A percentile compares a stretch with the other conserved stretches of the same genome.
These are phyloP conservation scores for Pueraria montana DNA, from an alignment of 306 rosid species.

Conservation along the genomic window DNA sequence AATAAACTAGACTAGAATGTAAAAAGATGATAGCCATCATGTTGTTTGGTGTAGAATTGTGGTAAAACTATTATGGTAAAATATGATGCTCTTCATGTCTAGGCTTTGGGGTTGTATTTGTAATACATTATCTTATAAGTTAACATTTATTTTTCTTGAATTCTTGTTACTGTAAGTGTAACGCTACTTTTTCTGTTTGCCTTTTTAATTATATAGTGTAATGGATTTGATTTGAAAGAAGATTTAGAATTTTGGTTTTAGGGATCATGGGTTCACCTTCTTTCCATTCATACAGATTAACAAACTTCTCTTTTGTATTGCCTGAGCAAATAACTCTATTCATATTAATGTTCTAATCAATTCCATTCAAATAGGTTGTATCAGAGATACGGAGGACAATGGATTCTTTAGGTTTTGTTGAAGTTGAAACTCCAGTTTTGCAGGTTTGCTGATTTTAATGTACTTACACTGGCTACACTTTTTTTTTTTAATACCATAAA, in stretches of 20 bases:
- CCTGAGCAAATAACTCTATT: constrained; percentile 10
- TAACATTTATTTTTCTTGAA: not conserved
- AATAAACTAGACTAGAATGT: not conserved
- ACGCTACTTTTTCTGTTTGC: not conserved
- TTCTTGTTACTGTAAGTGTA: constrained; percentile 19
- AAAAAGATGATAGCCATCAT: not conserved
- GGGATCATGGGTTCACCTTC: constrained; percentile 21
- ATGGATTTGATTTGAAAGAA: not conserved
- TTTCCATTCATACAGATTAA: constrained; percentile 21
- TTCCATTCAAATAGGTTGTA: constrained; percentile 67
- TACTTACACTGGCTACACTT: not conserved
- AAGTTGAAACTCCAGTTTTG: constrained; percentile 98
- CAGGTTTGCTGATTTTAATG: constrained; percentile 72
- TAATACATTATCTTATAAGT: not conserved
- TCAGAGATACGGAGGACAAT: constrained; percentile 88
- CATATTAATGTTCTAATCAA: constrained; percentile 26
- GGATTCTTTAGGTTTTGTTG: constrained; percentile 89
- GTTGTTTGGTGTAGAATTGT: constrained; percentile 14
- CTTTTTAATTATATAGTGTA: not conserved
- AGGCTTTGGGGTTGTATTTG: not conserved
- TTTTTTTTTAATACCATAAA: not conserved
- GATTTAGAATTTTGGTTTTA: constrained; percentile 23
- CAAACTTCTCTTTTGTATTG: constrained; percentile 8
- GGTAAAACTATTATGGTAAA: not conserved
- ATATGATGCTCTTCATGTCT: not conserved